A percentile compares a stretch with the other conserved stretches of the same genome.
Evolutionary conservation across 495 filamentous ascomycete species (phyloP).

Genomic region (Darksidea phi): DNA sequence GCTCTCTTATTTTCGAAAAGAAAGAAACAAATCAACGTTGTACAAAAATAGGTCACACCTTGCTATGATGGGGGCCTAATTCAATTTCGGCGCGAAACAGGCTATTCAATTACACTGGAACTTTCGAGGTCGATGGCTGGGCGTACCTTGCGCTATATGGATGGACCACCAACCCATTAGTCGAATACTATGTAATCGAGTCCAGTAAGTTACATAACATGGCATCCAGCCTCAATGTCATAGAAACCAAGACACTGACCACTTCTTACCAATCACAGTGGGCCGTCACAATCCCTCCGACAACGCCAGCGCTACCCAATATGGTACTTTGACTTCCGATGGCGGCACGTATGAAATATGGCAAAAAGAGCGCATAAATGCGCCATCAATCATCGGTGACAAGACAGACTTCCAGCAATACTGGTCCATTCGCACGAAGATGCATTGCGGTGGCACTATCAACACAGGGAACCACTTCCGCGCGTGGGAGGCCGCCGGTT

Average conservation of each 20-base stretch:
- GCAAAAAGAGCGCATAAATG: slow-evolving; percentile 32
- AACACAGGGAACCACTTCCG: slow-evolving; percentile 45
- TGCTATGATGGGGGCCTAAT: too few relatives aligned
- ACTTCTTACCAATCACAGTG: too few relatives aligned
- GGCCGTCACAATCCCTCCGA: slow-evolving; percentile 50
- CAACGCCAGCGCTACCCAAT: slow-evolving; percentile 34
- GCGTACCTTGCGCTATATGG: slow-evolving; percentile 62
- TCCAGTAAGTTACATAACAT: too few relatives aligned
- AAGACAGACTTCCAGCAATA: slow-evolving; percentile 62
- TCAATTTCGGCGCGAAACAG: too few relatives aligned
- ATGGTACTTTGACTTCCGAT: slow-evolving; percentile 34
- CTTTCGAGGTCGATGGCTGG: slow-evolving; percentile 56
- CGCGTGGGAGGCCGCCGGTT: slow-evolving; percentile 40
- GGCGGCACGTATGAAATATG: slow-evolving; percentile 34
- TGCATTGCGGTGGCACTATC: slow-evolving; percentile 55
- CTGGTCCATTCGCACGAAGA: slow-evolving; percentile 56
- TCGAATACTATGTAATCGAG: slow-evolving; percentile 67
- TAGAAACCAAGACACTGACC: too few relatives aligned
- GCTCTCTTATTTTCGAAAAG: too few relatives aligned
- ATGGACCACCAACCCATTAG: slow-evolving; percentile 60
- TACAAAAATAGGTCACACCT: too few relatives aligned
- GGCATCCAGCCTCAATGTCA: slow-evolving; percentile 55
- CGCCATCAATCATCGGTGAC: slow-evolving; percentile 57
- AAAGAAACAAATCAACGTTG: too few relatives aligned
- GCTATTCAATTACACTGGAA: slow-evolving; percentile 56